phyloP scores from a whole-genome alignment of 83 land plant species.

The Picea mariana region DNA sequence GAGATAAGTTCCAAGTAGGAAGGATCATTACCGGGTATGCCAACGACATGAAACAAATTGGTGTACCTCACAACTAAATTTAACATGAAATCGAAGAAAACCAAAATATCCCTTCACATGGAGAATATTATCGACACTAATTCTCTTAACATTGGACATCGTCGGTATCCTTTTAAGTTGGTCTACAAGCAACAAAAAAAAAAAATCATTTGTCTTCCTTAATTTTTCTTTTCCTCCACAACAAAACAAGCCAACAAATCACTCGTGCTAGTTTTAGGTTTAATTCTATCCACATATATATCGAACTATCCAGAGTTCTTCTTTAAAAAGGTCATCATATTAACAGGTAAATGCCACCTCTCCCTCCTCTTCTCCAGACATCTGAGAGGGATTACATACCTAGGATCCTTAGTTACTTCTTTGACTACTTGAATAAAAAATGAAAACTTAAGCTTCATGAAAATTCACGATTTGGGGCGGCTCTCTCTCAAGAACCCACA shows the following conservation, averaged over 20 bases:
- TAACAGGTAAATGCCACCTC: conserved; percentile 34
- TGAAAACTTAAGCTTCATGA: too few species aligned
- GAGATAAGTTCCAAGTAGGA: conserved; percentile 46
- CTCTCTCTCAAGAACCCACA: too few species aligned
- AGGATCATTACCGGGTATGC: conserved; percentile 28
- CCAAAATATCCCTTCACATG: conserved; percentile 68
- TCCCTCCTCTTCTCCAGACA: conserved; percentile 66
- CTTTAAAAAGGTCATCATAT: conserved; percentile 32
- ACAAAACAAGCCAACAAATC: conserved; percentile 32
- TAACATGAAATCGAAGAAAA: conserved; percentile 52
- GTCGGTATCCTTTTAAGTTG: conserved; percentile 53
- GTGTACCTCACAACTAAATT: conserved; percentile 41
- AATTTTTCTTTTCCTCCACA: conserved; percentile 27
- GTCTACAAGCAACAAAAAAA: conserved; percentile 33
- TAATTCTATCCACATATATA: conserved; percentile 26
- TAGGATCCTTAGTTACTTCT: conserved; percentile 60
- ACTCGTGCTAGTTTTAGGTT: too few species aligned
- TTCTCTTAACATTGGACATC: conserved; percentile 47
- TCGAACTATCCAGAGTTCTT: conserved; percentile 55
- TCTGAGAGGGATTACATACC: conserved; percentile 48
- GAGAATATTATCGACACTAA: conserved; percentile 50
- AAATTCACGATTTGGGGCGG: conserved; percentile 46
- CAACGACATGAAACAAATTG: conserved; percentile 33
- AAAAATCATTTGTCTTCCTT: conserved; percentile 26
- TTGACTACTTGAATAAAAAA: conserved; percentile 53